These are phyloP conservation scores for Aspergillus sp. DNA, from an alignment of 2,329 filamentous ascomycete genomes.

Conservation along the genomic window DNA sequence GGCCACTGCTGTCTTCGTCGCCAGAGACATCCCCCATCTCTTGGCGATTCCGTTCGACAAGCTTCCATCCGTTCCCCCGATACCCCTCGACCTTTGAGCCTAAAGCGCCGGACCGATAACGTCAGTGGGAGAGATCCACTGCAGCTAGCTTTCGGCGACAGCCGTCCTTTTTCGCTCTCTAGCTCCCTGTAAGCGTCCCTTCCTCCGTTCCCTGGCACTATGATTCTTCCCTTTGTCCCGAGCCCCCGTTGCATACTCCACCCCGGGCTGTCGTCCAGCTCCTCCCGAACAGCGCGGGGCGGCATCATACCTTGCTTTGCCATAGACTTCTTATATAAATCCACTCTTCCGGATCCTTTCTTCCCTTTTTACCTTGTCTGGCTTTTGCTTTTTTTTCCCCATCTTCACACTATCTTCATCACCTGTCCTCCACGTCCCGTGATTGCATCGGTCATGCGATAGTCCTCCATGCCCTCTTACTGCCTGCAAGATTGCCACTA, in stretches of 20 bases:
- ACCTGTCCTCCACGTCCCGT: slow-evolving; percentile 9
- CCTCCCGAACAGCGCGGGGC: slow-evolving; percentile 8
- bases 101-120: slow-evolving; percentile 14
- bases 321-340: slow-evolving; percentile 5
- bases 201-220: slow-evolving; percentile 20
- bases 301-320: slow-evolving; percentile 1
- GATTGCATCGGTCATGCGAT: slow-evolving; percentile 39
- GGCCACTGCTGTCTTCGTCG: slow-evolving; percentile 1
- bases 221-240: slow-evolving; percentile 18
- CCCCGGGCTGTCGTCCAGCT: slow-evolving; percentile 8
- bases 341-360: neutral
- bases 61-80: slow-evolving; percentile 35
- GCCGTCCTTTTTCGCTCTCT: neutral
- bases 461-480: slow-evolving; percentile 68
- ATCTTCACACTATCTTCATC: neutral
- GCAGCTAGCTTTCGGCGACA: slow-evolving; percentile 6
- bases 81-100: slow-evolving; percentile 10
- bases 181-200: slow-evolving; percentile 18
- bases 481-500: slow-evolving; percentile 87
- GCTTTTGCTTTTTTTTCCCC: slow-evolving; percentile 2
- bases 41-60: slow-evolving; percentile 12
- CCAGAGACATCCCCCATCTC: slow-evolving; percentile 4
- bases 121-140: slow-evolving; percentile 13
- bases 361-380: slow-evolving; percentile 1
- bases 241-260: slow-evolving; percentile 7